Evolutionary conservation across 768 basidiomycete genomes (phyloP), one percentile per base, ranked within the genome.

Genomic region (Lactarius indigo): DNA sequence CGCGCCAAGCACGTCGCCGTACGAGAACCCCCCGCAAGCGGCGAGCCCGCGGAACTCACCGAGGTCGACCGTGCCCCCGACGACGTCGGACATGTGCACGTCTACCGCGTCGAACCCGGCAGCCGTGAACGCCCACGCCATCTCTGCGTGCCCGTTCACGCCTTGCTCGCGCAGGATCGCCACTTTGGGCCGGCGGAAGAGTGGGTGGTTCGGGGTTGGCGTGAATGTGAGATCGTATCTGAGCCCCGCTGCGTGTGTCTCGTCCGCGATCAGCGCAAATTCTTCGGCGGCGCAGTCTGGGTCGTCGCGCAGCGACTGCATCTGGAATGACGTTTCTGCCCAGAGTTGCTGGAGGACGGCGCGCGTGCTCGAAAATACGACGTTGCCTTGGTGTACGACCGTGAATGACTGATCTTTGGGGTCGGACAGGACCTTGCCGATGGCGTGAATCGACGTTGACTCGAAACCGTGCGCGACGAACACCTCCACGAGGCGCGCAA

Each of bases 11-110:
- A 98, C 96, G 76, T 99, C 96, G 44, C 96, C 96, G 73, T 98
- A 99, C 10, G 96, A 98, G 83, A 99, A 99, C 4, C 97, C 97
- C 63, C 97, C 97, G 72, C 96, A 98, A 2, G 96, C 96, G 8
- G 92, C 96, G 62, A 99, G 76, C 52, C 97, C 97, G 57, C 86
- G 84, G 84, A 97, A 98, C 64, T 79, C 78, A 13, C 73, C 65
- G 42, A 99, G 82, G 52, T 80, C 83, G 55, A 87, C 78, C 28
- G 72, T 72, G 47, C 93, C 92, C 42, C 83, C 81, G 69, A 99
- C 85, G 76, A 99, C 87, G 76, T 99, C 97, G 15, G 94, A 91
- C 96, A 98, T 98, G 78, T 99, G 97, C 5, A 98, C 93, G 74
- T 99, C 97, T 61, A 98, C 82, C 10, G 96, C 90, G 71, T 93